Evolutionary conservation across 2,329 filamentous ascomycete genomes (phyloP), one percentile per base, ranked within the genome.

Genomic region (Xylaria sp.): DNA sequence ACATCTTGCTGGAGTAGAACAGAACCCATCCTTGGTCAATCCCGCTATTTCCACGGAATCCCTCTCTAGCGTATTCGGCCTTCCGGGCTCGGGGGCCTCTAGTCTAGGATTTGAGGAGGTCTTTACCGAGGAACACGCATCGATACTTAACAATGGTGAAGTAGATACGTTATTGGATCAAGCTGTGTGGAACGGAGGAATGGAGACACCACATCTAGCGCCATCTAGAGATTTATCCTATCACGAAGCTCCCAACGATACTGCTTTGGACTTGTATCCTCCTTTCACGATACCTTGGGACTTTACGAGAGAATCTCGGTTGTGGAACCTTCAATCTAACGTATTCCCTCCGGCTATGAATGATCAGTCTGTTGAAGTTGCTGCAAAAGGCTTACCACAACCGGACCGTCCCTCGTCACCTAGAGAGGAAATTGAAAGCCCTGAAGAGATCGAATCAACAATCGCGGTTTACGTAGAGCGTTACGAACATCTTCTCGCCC

Each of bases 401-500:
- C 12, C 27, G 12, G 21, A 35, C 4, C n/a, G 5, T 42, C 29
- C 23, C 21, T 44, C 29, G 12, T 42, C 55, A 6, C 25, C 50
- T 3, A 23, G 16, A 3, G 32, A 16, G 3, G 55, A 32, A 51
- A 13, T 10, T 3, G 66, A 61, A 23, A 10, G 4, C 1, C 10
- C 57, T 37, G 10, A 27, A 27, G 44, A 62, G 2, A 5, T 48
- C 4, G 35, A 32, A 25, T 21, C 37, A 25, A 48, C 16, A 13
- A 8, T 63, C 35, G 53, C 59, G 3, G 21, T 66, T 5, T 60
- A 62, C 48, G 54, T 51, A 29, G 54, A 25, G 10, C 50, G 42
- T n/a, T 63, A 55, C 18, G 54, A 51, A 16, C 25, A 40, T 27
- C 40, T 66, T 16, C 51, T 69, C 18, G 16, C 35, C 3, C 63